Evolutionary conservation across 176 grass and related monocot genomes (phyloP), one percentile per base, ranked within the genome.

Genomic region (Rhynchospora pubera): DNA sequence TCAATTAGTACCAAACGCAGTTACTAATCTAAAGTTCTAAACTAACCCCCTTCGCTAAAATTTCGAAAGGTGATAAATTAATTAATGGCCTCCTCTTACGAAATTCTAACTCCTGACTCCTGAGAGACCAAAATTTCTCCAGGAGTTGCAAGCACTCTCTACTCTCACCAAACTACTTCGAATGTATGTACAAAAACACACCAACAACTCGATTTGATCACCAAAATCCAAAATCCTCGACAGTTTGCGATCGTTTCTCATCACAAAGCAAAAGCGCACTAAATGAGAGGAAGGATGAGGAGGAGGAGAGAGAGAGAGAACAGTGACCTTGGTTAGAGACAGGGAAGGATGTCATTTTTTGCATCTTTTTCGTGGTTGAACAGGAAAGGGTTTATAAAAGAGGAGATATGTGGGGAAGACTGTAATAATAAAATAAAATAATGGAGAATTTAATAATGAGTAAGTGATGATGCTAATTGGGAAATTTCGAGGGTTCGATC

Each of bases 91-190:
- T 26, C 47, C 15, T 58, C 18, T 48, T 18, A 67, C 39, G 34
- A 82, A 82, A 82, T 62, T 58, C 21, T 62, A 79, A 79, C 56
- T 82, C 65, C n/a, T n/a, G n/a, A n/a, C n/a, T n/a, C n/a, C 78
- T 56, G 64, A 52, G 55, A 73, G 78, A 76, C 43, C 85, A 86
- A 86, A 86, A 86, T 73, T 82, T 82, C 65, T 82, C 79, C 78
- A 76, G 79, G 64, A 86, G 65, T 59, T 42, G 45, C 9, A 48
- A 71, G 39, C 21, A 55, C 19, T 46, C 57, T 47, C 58, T 73
- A 32, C 34, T 58, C 45, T 81, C 32, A n/a, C 50, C 24, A 76
- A 76, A 28, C 55, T 74, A 28, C 55, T 74, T 24, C 4, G 55
- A 59, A 82, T 75, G 77, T 71, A 60, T 72, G 30, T 53, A 80